A percentile compares a stretch with the other conserved stretches of the same genome.
These are phyloP conservation scores for Globisporangium emineosum DNA, from an alignment of 352 stramenopile genomes.

Conservation along the genomic window DNA sequence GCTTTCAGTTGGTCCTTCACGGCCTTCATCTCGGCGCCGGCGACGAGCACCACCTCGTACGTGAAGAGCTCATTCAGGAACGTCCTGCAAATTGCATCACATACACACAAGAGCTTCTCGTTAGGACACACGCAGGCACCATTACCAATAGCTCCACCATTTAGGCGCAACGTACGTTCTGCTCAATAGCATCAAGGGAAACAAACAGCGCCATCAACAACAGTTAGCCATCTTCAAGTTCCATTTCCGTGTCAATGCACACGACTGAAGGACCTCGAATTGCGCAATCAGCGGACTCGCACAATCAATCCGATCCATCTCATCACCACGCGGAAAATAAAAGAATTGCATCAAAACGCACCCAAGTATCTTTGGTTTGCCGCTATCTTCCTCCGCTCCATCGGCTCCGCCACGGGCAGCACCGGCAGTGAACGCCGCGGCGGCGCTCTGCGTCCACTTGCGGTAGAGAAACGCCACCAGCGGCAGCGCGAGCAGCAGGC, in stretches of 20 bases:
- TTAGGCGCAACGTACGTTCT: slow-evolving; percentile 34
- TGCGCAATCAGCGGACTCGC: slow-evolving; percentile 10
- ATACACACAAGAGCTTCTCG: background rate
- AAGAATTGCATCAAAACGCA: slow-evolving; percentile 26
- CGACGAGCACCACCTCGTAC: slow-evolving; percentile 64
- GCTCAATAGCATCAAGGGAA: background rate
- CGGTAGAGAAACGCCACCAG: slow-evolving; percentile 44
- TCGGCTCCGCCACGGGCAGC: slow-evolving; percentile 15
- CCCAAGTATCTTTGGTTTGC: slow-evolving; percentile 38
- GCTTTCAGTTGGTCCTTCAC: slow-evolving; percentile 49
- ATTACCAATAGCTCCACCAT: background rate
- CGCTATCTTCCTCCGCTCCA: slow-evolving; percentile 12
- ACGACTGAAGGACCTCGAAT: slow-evolving; percentile 1
- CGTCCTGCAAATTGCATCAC: slow-evolving; percentile 22
- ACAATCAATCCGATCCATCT: background rate
- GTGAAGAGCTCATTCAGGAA: slow-evolving; percentile 67
- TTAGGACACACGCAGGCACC: background rate
- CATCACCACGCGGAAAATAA: background rate
- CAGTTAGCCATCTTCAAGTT: slow-evolving; percentile 6
- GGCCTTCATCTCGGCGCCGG: slow-evolving; percentile 56
- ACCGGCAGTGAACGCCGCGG: background rate
- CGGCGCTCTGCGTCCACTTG: slow-evolving; percentile 34
- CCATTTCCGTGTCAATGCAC: background rate
- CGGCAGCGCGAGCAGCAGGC: slow-evolving; percentile 45
- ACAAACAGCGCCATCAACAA: background rate